Conservation (phyloP, 2,329 filamentous ascomycete genomes). For the Arthrobotrys entomopaga region DNA sequence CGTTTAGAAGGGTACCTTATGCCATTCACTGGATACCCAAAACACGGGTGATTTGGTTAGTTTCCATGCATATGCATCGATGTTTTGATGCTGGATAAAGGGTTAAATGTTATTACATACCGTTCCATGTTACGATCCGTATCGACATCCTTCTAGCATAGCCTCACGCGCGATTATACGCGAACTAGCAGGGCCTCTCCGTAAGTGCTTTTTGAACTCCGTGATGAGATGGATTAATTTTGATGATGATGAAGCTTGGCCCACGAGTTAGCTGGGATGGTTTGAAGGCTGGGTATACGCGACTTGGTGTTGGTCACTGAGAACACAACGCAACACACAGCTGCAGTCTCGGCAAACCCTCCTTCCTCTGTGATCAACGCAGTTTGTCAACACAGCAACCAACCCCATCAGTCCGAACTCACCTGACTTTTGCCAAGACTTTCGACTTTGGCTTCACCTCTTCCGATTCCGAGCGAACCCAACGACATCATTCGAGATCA, state of each 20-base stretch:
- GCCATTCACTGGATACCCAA: slow-evolving; percentile 73
- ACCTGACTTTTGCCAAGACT: slow-evolving; percentile 31
- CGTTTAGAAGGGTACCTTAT: slow-evolving; percentile 69
- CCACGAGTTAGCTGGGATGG: background rate
- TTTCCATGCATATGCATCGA: background rate
- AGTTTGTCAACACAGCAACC: slow-evolving; percentile 12
- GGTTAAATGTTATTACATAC: slow-evolving; percentile 64
- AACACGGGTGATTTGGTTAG: background rate
- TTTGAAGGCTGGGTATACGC: slow-evolving; percentile 9
- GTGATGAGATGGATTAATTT: too few species aligned
- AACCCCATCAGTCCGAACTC: slow-evolving; percentile 32
- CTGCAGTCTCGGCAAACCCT: too few species aligned
- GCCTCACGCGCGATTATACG: background rate
- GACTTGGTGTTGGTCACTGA: background rate
- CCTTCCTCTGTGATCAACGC: too few species aligned
- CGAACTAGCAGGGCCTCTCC: too few species aligned
- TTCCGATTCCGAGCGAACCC: slow-evolving; percentile 24
- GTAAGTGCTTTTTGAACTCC: too few species aligned
- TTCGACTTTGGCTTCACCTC: slow-evolving; percentile 9
- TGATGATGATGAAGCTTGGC: background rate
- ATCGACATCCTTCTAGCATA: slow-evolving; percentile 70
- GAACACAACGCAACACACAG: too few species aligned
- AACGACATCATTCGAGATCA: slow-evolving; percentile 35
- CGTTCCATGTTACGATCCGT: slow-evolving; percentile 88
- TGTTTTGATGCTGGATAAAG: background rate